Conservation (phyloP, 441 rosid species). For the Aquilaria agallochum region DNA sequence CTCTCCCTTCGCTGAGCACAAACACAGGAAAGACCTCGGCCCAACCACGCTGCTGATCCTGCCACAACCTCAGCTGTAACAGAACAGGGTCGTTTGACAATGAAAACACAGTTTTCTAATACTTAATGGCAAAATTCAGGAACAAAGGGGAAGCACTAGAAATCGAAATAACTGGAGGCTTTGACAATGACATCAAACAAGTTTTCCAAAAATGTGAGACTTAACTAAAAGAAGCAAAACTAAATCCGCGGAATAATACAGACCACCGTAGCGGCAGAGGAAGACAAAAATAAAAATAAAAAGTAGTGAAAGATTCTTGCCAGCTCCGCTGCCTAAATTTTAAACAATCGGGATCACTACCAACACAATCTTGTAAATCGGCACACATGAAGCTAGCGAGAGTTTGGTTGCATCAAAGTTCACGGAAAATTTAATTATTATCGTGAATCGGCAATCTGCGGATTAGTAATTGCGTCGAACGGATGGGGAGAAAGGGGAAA, state of each 20-base stretch:
- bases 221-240: too few species aligned
- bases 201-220: too few species aligned
- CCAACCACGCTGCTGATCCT: constrained; percentile 99
- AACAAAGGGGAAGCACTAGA: too few species aligned
- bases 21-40: constrained; percentile 96
- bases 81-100: constrained; percentile 28
- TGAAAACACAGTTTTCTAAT: constrained; percentile 20
- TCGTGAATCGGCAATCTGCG: constrained; percentile 12
- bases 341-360: constrained; percentile 19
- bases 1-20: constrained; percentile 94
- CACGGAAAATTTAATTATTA: constrained; percentile 9
- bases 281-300: background rate
- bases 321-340: background rate
- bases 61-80: constrained; percentile 91
- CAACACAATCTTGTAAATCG: constrained; percentile 30
- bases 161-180: too few species aligned
- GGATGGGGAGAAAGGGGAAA: background rate
- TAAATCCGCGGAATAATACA: too few species aligned
- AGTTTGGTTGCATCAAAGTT: constrained; percentile 17
- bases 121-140: constrained; percentile 1
- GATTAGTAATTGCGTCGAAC: constrained; percentile 10
- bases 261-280: too few species aligned
- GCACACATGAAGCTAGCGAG: constrained; percentile 28
- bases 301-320: background rate
- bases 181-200: too few species aligned